Evolutionary conservation across 2,329 filamentous ascomycete species (phyloP).

Genomic region (Celoporthe dispersa): DNA sequence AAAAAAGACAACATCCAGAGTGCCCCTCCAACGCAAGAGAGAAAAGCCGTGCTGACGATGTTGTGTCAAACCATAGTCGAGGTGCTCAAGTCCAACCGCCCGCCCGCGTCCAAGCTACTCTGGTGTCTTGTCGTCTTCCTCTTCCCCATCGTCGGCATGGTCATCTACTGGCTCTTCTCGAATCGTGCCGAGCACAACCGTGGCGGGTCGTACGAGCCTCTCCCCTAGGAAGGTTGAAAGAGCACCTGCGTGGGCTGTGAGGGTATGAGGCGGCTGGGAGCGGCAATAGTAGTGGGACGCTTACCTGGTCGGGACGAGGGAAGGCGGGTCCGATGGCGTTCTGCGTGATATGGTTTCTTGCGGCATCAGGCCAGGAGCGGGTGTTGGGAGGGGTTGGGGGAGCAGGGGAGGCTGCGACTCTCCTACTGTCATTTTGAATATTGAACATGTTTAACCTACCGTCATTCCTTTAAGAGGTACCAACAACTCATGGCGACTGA

Average conservation of each 20-base stretch:
- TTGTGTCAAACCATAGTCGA: slow-evolving; percentile 53
- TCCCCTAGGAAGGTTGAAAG: slow-evolving; percentile 36
- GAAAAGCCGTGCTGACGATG: slow-evolving; percentile 15
- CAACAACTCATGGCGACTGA: no score
- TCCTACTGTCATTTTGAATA: not conserved
- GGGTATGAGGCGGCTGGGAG: not conserved
- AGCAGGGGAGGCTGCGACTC: not conserved
- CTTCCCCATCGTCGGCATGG: slow-evolving; percentile 64
- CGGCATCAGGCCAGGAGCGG: not conserved
- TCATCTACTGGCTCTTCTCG: slow-evolving; percentile 68
- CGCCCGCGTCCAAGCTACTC: slow-evolving; percentile 60
- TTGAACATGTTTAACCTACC: not conserved
- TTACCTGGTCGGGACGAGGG: not conserved
- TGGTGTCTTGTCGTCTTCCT: slow-evolving; percentile 68
- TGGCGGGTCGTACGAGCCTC: slow-evolving; percentile 58
- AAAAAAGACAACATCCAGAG: not conserved
- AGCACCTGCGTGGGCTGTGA: not conserved
- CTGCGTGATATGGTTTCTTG: not conserved
- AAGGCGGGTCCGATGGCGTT: not conserved
- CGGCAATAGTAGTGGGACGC: not conserved
- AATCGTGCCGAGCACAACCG: slow-evolving; percentile 61
- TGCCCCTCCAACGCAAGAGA: no score
- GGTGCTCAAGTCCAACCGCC: slow-evolving; percentile 66
- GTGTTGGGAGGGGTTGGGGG: not conserved
- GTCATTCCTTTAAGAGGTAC: not conserved